phyloP scores from a whole-genome alignment of 176 grass and related monocot species.

The Lolium rigidum region DNA sequence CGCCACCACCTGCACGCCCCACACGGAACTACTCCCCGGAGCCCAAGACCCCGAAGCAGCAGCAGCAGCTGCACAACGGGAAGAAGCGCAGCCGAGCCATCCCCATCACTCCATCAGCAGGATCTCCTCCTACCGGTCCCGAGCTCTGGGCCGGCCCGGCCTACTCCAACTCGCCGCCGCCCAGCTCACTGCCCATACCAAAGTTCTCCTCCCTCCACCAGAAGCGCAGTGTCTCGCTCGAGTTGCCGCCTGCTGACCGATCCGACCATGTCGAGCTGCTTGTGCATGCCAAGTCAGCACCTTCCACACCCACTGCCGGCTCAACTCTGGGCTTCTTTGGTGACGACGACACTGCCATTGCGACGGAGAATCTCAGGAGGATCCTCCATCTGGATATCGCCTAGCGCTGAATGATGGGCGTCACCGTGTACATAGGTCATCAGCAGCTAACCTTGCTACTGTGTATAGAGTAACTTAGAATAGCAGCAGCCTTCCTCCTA shows the following conservation, averaged over 20 bases:
- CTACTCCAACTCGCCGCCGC: constrained; percentile 89
- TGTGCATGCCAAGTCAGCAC: constrained; percentile 71
- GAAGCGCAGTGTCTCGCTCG: constrained; percentile 79
- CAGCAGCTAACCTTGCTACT: constrained; percentile 45
- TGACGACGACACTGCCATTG: constrained; percentile 47
- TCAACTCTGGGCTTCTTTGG: constrained; percentile 51
- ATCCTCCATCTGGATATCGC: constrained; percentile 73
- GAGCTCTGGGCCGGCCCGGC: constrained; percentile 89
- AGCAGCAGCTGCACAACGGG: constrained; percentile 34
- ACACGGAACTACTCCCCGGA: constrained; percentile 40
- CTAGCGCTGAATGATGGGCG: constrained; percentile 41
- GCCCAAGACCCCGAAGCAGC: constrained; percentile 50
- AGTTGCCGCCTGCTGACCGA: constrained; percentile 50
- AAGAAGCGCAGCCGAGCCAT: constrained; percentile 73
- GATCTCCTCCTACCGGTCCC: constrained; percentile 50
- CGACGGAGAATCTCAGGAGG: constrained; percentile 89
- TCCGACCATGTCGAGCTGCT: constrained; percentile 35
- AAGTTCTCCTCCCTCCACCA: constrained; percentile 87
- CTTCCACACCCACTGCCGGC: constrained; percentile 65
- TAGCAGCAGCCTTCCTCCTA: constrained; percentile 9
- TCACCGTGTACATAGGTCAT: constrained; percentile 48
- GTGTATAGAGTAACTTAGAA: constrained; percentile 46
- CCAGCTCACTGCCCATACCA: constrained; percentile 86
- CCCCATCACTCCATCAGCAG: constrained; percentile 57
- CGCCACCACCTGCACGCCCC: background rate